These are phyloP conservation scores for Balansia obtecta DNA, from an alignment of 2,329 filamentous ascomycete species.

Conservation along the genomic window DNA sequence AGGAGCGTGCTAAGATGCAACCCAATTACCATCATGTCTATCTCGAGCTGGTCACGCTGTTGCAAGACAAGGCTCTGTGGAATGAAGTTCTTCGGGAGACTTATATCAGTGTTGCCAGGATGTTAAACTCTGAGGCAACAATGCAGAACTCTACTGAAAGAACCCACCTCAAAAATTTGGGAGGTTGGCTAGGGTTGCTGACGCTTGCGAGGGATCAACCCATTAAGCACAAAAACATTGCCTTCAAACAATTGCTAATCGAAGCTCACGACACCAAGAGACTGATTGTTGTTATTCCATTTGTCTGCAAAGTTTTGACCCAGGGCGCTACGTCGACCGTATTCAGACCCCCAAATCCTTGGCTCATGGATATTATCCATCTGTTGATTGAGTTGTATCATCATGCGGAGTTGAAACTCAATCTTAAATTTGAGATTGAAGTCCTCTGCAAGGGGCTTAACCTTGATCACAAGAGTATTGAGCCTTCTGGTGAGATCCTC, in stretches of 20 bases:
- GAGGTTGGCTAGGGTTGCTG: conserved; percentile 82
- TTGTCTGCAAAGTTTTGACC: conserved; percentile 89
- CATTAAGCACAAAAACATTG: conserved; percentile 92
- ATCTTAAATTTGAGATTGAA: conserved; percentile 97
- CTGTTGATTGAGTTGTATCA: conserved; percentile 90
- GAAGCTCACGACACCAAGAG: conserved; percentile 91
- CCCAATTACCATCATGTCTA: conserved; percentile 94
- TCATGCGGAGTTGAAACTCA: conserved; percentile 84
- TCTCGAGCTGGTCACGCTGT: conserved; percentile 73
- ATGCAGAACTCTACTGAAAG: conserved; percentile 76
- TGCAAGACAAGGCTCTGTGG: conserved; percentile 70
- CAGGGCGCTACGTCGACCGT: conserved; percentile 77
- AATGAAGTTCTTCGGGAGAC: conserved; percentile 86
- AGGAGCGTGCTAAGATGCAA: conserved; percentile 92
- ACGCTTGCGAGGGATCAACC: conserved; percentile 90
- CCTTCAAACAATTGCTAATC: conserved; percentile 88
- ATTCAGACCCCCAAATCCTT: conserved; percentile 91
- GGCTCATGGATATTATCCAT: conserved; percentile 92
- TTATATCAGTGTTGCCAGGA: conserved; percentile 70
- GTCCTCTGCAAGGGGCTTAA: conserved; percentile 87
- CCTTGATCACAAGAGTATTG: conserved; percentile 84
- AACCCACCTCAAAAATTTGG: conserved; percentile 83
- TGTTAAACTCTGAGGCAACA: conserved; percentile 83
- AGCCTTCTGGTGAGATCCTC: conserved; percentile 75
- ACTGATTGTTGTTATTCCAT: conserved; percentile 84